A percentile compares a stretch with the other conserved stretches of the same genome.
phyloP scores from a whole-genome alignment of 306 rosid genomes.

The Malus sieversii region DNA sequence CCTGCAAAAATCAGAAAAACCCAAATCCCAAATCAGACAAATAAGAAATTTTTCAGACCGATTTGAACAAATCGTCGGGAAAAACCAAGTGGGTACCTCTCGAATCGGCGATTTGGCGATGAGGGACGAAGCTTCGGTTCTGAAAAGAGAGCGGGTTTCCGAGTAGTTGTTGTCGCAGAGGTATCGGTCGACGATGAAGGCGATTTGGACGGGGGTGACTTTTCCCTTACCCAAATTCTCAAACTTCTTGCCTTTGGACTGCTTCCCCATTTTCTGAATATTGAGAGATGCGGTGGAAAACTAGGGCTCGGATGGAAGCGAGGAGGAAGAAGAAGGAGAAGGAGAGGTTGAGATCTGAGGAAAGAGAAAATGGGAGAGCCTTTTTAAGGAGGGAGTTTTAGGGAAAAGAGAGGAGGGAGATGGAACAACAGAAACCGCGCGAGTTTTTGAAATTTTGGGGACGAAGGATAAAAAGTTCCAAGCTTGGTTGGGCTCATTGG shows the following conservation, averaged over 20 bases:
- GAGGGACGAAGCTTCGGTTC: constrained; percentile 65
- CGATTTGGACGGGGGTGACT: constrained; percentile 65
- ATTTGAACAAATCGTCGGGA: background rate
- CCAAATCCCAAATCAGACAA: background rate
- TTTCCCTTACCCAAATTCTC: constrained; percentile 40
- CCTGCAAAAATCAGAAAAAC: constrained; percentile 27
- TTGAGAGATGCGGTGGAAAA: background rate
- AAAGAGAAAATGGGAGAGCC: background rate
- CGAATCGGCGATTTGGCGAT: constrained; percentile 51
- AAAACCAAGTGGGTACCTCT: constrained; percentile 36
- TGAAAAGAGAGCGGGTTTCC: constrained; percentile 47
- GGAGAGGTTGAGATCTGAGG: background rate
- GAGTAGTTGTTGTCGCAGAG: constrained; percentile 52
- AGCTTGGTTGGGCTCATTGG: background rate
- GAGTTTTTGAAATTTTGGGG: constrained; percentile 31
- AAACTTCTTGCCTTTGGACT: constrained; percentile 35
- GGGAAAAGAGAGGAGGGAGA: constrained; percentile 3
- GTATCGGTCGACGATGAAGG: constrained; percentile 78
- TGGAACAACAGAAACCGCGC: constrained; percentile 37
- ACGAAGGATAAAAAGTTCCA: background rate
- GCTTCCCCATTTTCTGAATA: constrained; percentile 45
- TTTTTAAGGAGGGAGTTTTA: constrained; percentile 18
- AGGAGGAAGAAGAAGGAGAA: background rate
- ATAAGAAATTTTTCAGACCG: no score
- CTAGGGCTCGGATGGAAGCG: background rate